Percentiles rank a stretch among this genome's conserved stretches.
Conservation (phyloP, 805 yeast genomes). For the Pichia occidentalis region DNA sequence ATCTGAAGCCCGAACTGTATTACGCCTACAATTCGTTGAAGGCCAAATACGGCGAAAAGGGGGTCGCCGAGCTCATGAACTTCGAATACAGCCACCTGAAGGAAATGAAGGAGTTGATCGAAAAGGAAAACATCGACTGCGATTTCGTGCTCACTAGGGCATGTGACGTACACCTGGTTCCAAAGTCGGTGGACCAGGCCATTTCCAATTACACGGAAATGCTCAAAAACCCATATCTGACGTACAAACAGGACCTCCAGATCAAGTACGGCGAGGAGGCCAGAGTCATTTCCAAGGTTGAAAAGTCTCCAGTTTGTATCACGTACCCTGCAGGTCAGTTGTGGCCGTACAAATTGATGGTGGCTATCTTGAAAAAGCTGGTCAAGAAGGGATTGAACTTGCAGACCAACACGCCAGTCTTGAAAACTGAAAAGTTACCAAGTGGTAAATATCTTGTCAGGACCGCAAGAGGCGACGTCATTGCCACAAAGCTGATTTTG, state of each 20-base stretch:
- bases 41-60: slow-evolving; percentile 21
- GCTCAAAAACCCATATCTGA: slow-evolving; percentile 9
- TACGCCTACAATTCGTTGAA: slow-evolving; percentile 14
- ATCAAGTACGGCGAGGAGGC: slow-evolving; percentile 30
- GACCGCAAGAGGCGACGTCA: slow-evolving; percentile 25
- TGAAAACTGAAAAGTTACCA: slow-evolving; percentile 18
- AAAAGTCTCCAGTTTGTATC: slow-evolving; percentile 27
- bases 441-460: slow-evolving; percentile 30
- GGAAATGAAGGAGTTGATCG: slow-evolving; percentile 30
- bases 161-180: slow-evolving; percentile 25
- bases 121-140: slow-evolving; percentile 29
- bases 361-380: slow-evolving; percentile 27
- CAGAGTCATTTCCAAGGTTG: slow-evolving; percentile 25
- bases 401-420: slow-evolving; percentile 38
- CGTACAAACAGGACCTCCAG: slow-evolving; percentile 28
- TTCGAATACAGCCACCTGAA: slow-evolving; percentile 33
- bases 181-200: slow-evolving; percentile 14
- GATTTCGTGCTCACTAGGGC: slow-evolving; percentile 28
- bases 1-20: slow-evolving; percentile 34
- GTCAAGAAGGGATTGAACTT: slow-evolving; percentile 33
- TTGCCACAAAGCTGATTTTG: slow-evolving; percentile 31
- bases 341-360: slow-evolving; percentile 39
- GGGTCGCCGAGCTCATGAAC: slow-evolving; percentile 33
- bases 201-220: slow-evolving; percentile 23
- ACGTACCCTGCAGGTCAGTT: slow-evolving; percentile 37